A percentile compares a stretch with the other conserved stretches of the same genome.
Conservation (phyloP, 306 rosid species). For the Rosa persica region DNA sequence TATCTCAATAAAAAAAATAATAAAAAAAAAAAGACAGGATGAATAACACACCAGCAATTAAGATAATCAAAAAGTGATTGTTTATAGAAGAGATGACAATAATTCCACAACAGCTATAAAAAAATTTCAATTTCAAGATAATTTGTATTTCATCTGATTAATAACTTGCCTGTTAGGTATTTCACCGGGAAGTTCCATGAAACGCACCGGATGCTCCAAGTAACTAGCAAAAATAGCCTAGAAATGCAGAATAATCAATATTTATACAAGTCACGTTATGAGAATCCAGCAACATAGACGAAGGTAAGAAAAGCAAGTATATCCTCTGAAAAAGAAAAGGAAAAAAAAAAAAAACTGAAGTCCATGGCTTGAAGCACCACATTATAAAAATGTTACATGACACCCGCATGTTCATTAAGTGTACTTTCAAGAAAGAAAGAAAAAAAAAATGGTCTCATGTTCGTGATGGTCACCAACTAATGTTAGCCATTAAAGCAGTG, state of each 20-base stretch:
- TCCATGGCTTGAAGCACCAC: neutral
- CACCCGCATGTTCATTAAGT: neutral
- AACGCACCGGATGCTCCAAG: conserved; percentile 78
- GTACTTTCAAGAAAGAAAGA: neutral
- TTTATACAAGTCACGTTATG: conserved; percentile 24
- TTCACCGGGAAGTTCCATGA: conserved; percentile 98
- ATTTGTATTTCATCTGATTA: conserved; percentile 15
- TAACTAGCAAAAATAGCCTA: conserved; percentile 84
- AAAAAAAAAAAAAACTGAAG: neutral
- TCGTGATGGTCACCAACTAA: neutral
- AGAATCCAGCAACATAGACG: conserved; percentile 16
- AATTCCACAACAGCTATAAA: neutral
- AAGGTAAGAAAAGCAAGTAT: neutral
- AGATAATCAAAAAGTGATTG: neutral
- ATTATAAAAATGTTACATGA: neutral
- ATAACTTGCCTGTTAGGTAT: conserved; percentile 77
- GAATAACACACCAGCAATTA: neutral
- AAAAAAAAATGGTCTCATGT: neutral
- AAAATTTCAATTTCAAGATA: conserved; percentile 11
- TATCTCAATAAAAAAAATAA: neutral
- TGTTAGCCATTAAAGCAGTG: neutral
- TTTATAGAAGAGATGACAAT: neutral
- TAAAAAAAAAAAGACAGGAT: neutral
- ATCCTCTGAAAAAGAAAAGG: neutral
- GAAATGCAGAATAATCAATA: conserved; percentile 35